These are phyloP conservation scores for Senecio squalidus DNA, from an alignment of 140 eudicot species.

Conservation along the genomic window DNA sequence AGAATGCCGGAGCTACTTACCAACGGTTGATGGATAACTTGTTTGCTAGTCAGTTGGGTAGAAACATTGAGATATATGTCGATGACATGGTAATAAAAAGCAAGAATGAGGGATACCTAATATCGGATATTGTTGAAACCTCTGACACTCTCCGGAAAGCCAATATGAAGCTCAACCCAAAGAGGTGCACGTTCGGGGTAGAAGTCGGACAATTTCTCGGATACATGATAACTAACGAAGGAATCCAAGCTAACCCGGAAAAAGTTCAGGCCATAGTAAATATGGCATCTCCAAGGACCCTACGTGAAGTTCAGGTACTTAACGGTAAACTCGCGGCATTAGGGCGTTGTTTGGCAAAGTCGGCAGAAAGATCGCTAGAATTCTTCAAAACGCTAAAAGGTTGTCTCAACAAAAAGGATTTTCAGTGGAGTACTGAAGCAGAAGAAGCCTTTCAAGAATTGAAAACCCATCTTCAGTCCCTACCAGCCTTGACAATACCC, in stretches of 20 bases:
- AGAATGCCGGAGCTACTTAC: background rate
- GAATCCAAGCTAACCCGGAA: background rate
- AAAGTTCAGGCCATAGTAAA: background rate
- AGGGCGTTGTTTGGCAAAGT: no score
- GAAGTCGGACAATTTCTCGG: background rate
- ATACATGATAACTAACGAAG: background rate
- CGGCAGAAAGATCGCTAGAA: background rate
- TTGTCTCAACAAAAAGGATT: no score
- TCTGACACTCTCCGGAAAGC: no score
- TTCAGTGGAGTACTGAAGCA: background rate
- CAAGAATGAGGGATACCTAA: background rate
- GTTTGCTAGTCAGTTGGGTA: background rate
- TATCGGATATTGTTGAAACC: no score
- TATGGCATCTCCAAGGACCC: background rate
- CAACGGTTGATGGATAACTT: background rate
- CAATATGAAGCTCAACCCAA: no score
- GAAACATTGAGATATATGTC: background rate
- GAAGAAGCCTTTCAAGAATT: background rate
- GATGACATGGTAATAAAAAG: background rate
- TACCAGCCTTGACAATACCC: background rate
- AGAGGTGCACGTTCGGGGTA: background rate
- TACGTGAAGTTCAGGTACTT: background rate
- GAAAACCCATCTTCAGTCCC: background rate
- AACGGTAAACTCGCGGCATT: background rate
- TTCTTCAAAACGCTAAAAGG: background rate